Evolutionary conservation across 2,329 filamentous ascomycete genomes (phyloP).

Genomic region (Ascochyta pisi): DNA sequence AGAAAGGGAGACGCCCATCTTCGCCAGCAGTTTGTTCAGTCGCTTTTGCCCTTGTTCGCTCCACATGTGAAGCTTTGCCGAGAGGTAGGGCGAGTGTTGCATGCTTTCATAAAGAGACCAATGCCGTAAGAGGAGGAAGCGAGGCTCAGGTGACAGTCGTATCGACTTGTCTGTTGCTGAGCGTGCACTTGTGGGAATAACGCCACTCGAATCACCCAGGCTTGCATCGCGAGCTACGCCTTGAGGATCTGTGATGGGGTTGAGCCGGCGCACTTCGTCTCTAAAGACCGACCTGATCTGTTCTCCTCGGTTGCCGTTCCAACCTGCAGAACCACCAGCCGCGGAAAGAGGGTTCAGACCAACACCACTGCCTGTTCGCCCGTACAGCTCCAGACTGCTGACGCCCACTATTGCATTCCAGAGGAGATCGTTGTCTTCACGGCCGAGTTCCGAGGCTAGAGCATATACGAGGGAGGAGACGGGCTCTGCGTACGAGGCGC

Average conservation of each 20-base stretch:
- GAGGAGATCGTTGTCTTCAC: constrained; percentile 94
- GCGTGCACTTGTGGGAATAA: constrained; percentile 86
- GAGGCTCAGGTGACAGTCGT: constrained; percentile 88
- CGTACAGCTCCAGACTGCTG: constrained; percentile 91
- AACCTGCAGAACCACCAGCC: constrained; percentile 67
- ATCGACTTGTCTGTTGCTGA: constrained; percentile 93
- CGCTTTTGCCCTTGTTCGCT: constrained; percentile 86
- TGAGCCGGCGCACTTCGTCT: constrained; percentile 92
- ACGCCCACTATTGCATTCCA: constrained; percentile 96
- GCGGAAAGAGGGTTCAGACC: constrained; percentile 65
- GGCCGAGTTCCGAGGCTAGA: constrained; percentile 89
- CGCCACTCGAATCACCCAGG: constrained; percentile 72
- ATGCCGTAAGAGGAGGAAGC: constrained; percentile 89
- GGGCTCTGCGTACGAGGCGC: constrained; percentile 91
- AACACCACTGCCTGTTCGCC: constrained; percentile 81
- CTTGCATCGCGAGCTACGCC: constrained; percentile 66
- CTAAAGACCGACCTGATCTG: constrained; percentile 84
- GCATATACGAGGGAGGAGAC: constrained; percentile 95
- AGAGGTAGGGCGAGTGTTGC: constrained; percentile 95
- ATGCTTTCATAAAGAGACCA: constrained; percentile 99
- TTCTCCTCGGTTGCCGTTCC: constrained; percentile 82
- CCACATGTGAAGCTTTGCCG: constrained; percentile 92
- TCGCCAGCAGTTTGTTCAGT: constrained; percentile 91
- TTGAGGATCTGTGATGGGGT: constrained; percentile 70
- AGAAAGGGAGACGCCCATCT: constrained; percentile 94